Evolutionary conservation across 2,329 filamentous ascomycete genomes (phyloP).

Genomic region (Fusarium sp.): DNA sequence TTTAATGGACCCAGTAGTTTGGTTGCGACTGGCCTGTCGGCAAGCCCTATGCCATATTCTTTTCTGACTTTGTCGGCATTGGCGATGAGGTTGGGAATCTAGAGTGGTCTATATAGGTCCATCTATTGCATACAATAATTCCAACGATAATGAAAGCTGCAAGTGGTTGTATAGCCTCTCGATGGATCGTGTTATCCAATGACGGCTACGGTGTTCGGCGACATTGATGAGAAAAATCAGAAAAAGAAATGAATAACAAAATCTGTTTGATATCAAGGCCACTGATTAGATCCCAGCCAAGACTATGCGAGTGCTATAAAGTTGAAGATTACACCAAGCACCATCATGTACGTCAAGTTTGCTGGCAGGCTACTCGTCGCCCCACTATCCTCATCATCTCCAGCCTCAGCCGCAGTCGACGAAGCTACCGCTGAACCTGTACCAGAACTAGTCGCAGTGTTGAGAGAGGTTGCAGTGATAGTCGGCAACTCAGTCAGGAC

Average conservation of each 20-base stretch:
- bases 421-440: background rate
- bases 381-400: background rate
- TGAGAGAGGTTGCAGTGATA: background rate
- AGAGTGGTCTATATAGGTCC: background rate
- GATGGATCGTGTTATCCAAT: background rate
- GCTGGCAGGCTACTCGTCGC: background rate
- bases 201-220: background rate
- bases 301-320: background rate
- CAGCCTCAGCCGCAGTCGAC: background rate
- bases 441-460: background rate
- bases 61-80: background rate
- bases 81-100: background rate
- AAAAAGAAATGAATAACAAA: background rate
- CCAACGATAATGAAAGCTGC: background rate
- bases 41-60: no score
- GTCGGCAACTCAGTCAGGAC: background rate
- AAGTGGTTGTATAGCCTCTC: background rate
- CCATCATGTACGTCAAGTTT: background rate
- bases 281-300: fast-evolving
- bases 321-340: no score
- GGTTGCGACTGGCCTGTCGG: background rate
- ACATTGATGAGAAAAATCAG: fast-evolving
- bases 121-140: no score
- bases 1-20: background rate
- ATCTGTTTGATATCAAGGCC: background rate